Percentiles rank a stretch among this genome's conserved stretches.
Evolutionary conservation across 768 basidiomycete genomes (phyloP).

Genomic region (Boletus pseudopeckii): DNA sequence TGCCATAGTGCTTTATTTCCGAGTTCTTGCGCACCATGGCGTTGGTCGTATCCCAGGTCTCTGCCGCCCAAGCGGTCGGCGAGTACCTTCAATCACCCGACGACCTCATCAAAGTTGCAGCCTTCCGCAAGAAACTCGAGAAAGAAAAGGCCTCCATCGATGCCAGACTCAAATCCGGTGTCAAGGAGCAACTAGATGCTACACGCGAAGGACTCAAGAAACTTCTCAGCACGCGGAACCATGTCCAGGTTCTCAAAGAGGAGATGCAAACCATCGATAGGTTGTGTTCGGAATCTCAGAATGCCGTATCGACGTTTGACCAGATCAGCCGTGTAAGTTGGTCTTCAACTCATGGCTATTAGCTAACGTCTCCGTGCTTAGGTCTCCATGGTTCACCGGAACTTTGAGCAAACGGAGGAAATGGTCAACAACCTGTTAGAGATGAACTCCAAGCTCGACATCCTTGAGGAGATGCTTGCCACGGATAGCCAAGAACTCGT

Average conservation of each 20-base stretch:
- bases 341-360: not conserved
- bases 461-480: slow-evolving; percentile 74
- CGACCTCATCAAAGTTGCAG: slow-evolving; percentile 83
- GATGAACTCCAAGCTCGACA: slow-evolving; percentile 82
- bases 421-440: slow-evolving; percentile 93
- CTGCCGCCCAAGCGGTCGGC: slow-evolving; percentile 81
- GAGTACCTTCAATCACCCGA: slow-evolving; percentile 93
- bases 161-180: slow-evolving; percentile 82
- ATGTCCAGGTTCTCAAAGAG: slow-evolving; percentile 80
- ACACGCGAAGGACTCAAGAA: slow-evolving; percentile 86
- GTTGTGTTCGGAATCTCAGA: slow-evolving; percentile 70
- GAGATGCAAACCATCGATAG: slow-evolving; percentile 81
- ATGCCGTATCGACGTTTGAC: slow-evolving; percentile 82
- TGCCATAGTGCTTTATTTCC: too few species aligned
- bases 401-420: slow-evolving; percentile 92
- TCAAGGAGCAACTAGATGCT: slow-evolving; percentile 89
- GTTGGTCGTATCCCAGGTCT: slow-evolving; percentile 54
- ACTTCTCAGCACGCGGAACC: slow-evolving; percentile 69
- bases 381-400: slow-evolving; percentile 95
- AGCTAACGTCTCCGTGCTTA: slow-evolving; percentile 31
- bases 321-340: slow-evolving; percentile 86
- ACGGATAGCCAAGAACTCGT: slow-evolving; percentile 73
- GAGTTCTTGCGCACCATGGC: slow-evolving; percentile 15
- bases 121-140: slow-evolving; percentile 90
- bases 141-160: slow-evolving; percentile 97